Evolutionary conservation across 805 yeast genomes (phyloP).

Genomic region (Maudiozyma bulderi): DNA sequence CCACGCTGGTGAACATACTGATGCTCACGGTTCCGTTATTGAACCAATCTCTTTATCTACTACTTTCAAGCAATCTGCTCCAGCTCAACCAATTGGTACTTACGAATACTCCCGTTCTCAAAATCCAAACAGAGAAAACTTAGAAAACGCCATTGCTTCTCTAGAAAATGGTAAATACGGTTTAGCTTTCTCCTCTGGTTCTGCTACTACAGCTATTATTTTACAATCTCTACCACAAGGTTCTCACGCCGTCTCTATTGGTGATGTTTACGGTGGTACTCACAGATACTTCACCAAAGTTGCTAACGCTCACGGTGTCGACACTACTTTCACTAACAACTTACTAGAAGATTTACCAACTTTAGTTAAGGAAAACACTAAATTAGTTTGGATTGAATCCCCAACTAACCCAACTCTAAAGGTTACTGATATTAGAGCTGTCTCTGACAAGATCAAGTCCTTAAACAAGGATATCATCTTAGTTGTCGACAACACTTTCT

Average conservation of each 20-base stretch:
- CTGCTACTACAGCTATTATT: conserved; percentile 72
- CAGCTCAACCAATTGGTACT: conserved; percentile 65
- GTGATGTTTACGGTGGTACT: conserved; percentile 88
- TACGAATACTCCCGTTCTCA: conserved; percentile 81
- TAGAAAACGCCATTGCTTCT: conserved; percentile 70
- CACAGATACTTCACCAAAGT: conserved; percentile 85
- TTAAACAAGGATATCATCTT: conserved; percentile 46
- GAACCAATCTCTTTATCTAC: conserved; percentile 77
- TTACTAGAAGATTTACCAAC: conserved; percentile 48
- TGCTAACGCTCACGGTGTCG: conserved; percentile 70
- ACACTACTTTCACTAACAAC: conserved; percentile 56
- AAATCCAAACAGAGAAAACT: conserved; percentile 78
- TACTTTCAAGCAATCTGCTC: conserved; percentile 73
- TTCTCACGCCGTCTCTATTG: conserved; percentile 67
- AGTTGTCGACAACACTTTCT: conserved; percentile 82
- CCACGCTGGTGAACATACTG: conserved; percentile 73
- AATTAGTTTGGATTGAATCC: conserved; percentile 78
- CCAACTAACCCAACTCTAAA: conserved; percentile 84
- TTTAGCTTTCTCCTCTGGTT: conserved; percentile 75
- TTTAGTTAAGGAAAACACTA: conserved; percentile 52
- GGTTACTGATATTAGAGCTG: conserved; percentile 63
- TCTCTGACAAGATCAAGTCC: conserved; percentile 45
- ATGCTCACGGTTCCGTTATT: conserved; percentile 76
- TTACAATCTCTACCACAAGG: conserved; percentile 65
- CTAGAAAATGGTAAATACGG: conserved; percentile 69